These are phyloP conservation scores for Kazachstania kunashirensis DNA, from an alignment of 805 yeast species.

Conservation along the genomic window DNA sequence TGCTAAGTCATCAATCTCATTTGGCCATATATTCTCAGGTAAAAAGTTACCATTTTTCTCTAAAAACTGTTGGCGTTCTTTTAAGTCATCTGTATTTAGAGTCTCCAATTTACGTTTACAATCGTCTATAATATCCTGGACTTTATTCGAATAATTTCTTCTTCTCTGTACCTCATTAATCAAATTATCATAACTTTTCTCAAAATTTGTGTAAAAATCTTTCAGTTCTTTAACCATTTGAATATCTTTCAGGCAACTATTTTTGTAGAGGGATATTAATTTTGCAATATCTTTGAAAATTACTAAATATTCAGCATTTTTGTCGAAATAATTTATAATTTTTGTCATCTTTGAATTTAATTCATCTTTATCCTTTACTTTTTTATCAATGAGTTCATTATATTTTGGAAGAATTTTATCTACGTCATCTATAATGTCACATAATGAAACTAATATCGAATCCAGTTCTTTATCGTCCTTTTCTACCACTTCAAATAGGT, in stretches of 20 bases:
- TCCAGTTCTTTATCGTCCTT: slow-evolving; percentile 50
- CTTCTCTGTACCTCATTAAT: slow-evolving; percentile 47
- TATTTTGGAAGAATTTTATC: slow-evolving; percentile 14
- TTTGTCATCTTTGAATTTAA: slow-evolving; percentile 13
- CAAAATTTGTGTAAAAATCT: slow-evolving; percentile 43
- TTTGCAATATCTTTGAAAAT: slow-evolving; percentile 25
- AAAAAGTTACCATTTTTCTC: slow-evolving; percentile 42
- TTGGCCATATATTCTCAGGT: slow-evolving; percentile 47
- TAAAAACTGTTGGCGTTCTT: slow-evolving; percentile 36
- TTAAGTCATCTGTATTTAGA: slow-evolving; percentile 37
- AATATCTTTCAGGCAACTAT: slow-evolving; percentile 21
- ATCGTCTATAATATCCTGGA: slow-evolving; percentile 33
- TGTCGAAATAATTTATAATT: slow-evolving; percentile 19
- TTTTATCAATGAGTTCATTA: slow-evolving; percentile 27
- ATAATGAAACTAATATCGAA: slow-evolving; percentile 42
- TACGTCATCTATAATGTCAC: slow-evolving; percentile 30
- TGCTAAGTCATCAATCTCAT: slow-evolving; percentile 29
- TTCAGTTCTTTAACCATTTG: slow-evolving; percentile 29
- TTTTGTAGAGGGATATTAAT: slow-evolving; percentile 29
- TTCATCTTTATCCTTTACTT: slow-evolving; percentile 14
- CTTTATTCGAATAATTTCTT: slow-evolving; percentile 31
- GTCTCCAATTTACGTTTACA: slow-evolving; percentile 34
- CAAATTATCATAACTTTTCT: slow-evolving; percentile 42
- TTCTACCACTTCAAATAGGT: slow-evolving; percentile 38
- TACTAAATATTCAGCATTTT: slow-evolving; percentile 22